These are phyloP conservation scores for Clonostachys sp. DNA, from an alignment of 2,329 filamentous ascomycete species.

Conservation along the genomic window DNA sequence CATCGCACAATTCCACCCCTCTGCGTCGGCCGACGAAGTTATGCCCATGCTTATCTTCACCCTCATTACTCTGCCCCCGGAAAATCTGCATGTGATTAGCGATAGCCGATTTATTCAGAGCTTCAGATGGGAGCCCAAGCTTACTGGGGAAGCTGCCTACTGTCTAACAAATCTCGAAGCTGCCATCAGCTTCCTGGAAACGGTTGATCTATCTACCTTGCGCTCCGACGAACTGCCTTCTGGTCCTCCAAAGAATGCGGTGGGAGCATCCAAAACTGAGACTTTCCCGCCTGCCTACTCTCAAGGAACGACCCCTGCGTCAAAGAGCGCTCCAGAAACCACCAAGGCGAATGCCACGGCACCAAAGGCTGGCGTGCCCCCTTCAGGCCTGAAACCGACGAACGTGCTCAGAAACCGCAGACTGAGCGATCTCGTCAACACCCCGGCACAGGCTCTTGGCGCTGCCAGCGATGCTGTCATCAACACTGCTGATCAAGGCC, in stretches of 20 bases:
- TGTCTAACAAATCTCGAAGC: conserved; percentile 95
- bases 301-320: conserved; percentile 31
- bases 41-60: conserved; percentile 96
- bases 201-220: conserved; percentile 86
- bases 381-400: conserved; percentile 36
- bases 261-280: conserved; percentile 43
- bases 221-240: conserved; percentile 73
- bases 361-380: conserved; percentile 26
- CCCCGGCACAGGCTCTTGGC: conserved; percentile 75
- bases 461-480: conserved; percentile 81
- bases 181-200: conserved; percentile 89
- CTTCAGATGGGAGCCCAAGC: conserved; percentile 79
- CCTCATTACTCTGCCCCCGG: conserved; percentile 83
- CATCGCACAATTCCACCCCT: conserved; percentile 59
- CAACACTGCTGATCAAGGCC: conserved; percentile 82
- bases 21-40: conserved; percentile 94
- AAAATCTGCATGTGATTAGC: conserved; percentile 84
- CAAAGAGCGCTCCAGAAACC: conserved; percentile 19
- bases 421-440: conserved; percentile 81
- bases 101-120: conserved; percentile 92
- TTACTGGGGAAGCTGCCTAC: conserved; percentile 93
- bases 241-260: conserved; percentile 55
- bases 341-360: conserved; percentile 24
- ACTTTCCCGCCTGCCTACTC: conserved; percentile 55
- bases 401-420: conserved; percentile 63